Evolutionary conservation across 2,329 filamentous ascomycete species (phyloP).

Genomic region (Fonsecaea monophora): DNA sequence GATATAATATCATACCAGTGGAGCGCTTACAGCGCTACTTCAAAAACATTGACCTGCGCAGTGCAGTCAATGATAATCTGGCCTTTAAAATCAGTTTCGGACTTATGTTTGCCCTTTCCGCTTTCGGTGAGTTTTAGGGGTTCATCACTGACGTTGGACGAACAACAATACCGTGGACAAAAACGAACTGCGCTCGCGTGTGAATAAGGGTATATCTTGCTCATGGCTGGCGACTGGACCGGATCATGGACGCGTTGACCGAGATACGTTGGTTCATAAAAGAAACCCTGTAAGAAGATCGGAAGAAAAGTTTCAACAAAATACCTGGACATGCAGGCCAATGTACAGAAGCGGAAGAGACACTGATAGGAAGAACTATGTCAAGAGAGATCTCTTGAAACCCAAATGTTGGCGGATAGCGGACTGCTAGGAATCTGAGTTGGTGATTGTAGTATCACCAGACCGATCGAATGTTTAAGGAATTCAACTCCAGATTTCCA

Average conservation of each 20-base stretch:
- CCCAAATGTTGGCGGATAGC: not conserved
- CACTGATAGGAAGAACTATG: not conserved
- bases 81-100: slow-evolving; percentile 58
- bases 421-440: not conserved
- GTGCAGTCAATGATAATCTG: slow-evolving; percentile 48
- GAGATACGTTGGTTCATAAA: not conserved
- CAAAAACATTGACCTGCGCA: slow-evolving; percentile 50
- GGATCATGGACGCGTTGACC: not conserved
- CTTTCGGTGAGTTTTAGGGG: slow-evolving; percentile 47
- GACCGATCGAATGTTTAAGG: not conserved
- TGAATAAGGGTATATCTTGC: not conserved
- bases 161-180: not conserved
- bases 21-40: slow-evolving; percentile 51
- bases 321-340: not conserved
- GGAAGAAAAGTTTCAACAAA: not conserved
- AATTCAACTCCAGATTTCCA: not conserved
- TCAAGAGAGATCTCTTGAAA: not conserved
- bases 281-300: not conserved
- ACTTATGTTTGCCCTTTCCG: slow-evolving; percentile 53
- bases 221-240: not conserved
- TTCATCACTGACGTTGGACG: not conserved
- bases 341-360: not conserved
- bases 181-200: not conserved
- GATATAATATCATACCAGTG: slow-evolving; percentile 54
- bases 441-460: not conserved